Conservation (phyloP, 148 eudicot genomes). For the Persicaria maculosa region DNA sequence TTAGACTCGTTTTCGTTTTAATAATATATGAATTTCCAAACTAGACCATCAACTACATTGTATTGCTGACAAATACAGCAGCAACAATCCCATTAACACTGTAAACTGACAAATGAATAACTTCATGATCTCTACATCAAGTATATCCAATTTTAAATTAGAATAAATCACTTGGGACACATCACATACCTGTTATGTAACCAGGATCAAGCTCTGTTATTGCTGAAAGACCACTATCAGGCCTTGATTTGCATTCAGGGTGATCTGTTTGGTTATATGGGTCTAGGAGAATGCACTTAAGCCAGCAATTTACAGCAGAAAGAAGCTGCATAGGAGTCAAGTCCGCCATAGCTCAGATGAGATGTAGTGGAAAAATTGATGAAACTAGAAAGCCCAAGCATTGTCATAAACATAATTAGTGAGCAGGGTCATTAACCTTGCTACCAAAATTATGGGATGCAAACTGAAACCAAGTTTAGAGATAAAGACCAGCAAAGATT, state of each 20-base stretch:
- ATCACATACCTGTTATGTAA: slow-evolving; percentile 73
- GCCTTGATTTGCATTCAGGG: slow-evolving; percentile 92
- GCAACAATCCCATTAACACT: too few species aligned
- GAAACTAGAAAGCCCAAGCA: too few species aligned
- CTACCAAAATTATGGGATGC: too few species aligned
- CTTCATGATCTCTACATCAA: neutral
- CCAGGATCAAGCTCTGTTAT: slow-evolving; percentile 98
- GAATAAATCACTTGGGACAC: neutral
- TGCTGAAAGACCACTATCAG: slow-evolving; percentile 97
- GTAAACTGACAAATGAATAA: neutral
- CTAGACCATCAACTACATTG: neutral
- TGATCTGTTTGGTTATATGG: slow-evolving; percentile 96
- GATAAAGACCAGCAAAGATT: too few species aligned
- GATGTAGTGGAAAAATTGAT: too few species aligned
- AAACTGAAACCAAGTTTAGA: too few species aligned
- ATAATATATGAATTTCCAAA: neutral
- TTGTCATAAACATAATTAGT: too few species aligned
- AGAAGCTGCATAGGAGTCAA: slow-evolving; percentile 44
- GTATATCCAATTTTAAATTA: neutral
- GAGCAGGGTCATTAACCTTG: too few species aligned
- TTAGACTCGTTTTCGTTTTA: neutral
- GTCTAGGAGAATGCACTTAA: slow-evolving; percentile 87
- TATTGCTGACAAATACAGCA: neutral
- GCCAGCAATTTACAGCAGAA: slow-evolving; percentile 98
- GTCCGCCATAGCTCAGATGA: too few species aligned